Evolutionary conservation across 1,284 basidiomycete species (phyloP), one percentile per base, ranked within the genome.

Genomic region (Cutaneotrichosporon arboriforme): DNA sequence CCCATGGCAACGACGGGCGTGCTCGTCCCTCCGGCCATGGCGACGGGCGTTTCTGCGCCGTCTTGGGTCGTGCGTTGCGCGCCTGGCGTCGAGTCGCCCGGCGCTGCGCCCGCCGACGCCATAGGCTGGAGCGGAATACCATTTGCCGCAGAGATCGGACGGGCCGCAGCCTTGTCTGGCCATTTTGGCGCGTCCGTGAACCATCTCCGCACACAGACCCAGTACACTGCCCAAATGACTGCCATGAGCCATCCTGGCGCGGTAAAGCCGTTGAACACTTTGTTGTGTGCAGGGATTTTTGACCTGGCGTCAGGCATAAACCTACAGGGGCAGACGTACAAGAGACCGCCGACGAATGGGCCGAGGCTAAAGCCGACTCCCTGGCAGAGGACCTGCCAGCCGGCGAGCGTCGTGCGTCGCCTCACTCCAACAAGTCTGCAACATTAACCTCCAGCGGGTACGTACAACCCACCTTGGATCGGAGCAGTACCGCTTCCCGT

Each of bases 311-410:
- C 42, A 31, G 42, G 4, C 1, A 8, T 42, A 22, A 8, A 13
- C 14, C 4, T 18, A 9, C 5, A 18, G 15, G 9, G 39, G 39
- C n/a, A 5, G 12, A 45, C 49, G 35, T 26, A 51, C 46, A 53
- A 20, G 12, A 53, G 46, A 34, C 52, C 52, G 13, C 52, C 52
- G 14, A 21, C 39, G 20, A 53, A 53, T n/a, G 52, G 52, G 10
- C 52, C 52, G 7, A 53, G 26, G n/a, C 35, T 39, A 36, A 53
- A 53, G 2, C 52, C 52, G 3, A 53, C 17, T 8, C 46, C 52
- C 35, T 48, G 46, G 4, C 52, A 39, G 35, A 53, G 46, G 23
- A 53, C 52, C 36, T 53, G 52, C 52, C 52, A 53, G 7, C 52
- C 52, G 2, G 52, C 52, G 4, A 53, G 35, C 8, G 46, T 53